Conservation (phyloP, 2,329 filamentous ascomycete genomes). For the Pseudodiploospora longispora region DNA sequence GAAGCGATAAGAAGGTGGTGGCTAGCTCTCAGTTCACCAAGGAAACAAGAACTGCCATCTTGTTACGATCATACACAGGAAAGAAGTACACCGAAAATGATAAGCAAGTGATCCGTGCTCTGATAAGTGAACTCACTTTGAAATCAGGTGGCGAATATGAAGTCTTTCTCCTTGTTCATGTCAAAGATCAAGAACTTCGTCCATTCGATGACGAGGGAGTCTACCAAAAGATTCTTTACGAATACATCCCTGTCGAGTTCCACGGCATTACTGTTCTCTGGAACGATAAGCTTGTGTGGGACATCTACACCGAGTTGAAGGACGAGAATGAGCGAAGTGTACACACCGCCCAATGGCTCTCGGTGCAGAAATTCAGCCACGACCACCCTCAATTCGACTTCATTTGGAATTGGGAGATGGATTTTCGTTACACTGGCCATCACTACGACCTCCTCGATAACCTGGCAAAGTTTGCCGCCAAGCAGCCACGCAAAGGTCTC, state of each 20-base stretch:
- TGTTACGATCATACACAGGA: conserved; percentile 68
- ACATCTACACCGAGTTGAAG: conserved; percentile 69
- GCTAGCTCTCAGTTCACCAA: conserved; percentile 14
- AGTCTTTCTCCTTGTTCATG: conserved; percentile 71
- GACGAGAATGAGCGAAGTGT: conserved; percentile 47
- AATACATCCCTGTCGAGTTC: conserved; percentile 62
- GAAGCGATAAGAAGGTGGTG: conserved; percentile 6
- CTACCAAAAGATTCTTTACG: conserved; percentile 52
- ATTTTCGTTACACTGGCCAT: conserved; percentile 70
- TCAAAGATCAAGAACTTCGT: conserved; percentile 53
- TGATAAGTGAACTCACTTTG: conserved; percentile 69
- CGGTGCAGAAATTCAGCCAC: conserved; percentile 66
- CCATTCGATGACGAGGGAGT: conserved; percentile 52
- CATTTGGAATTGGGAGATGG: conserved; percentile 85
- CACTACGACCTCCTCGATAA: conserved; percentile 72
- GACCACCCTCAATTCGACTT: conserved; percentile 74
- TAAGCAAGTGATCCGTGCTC: conserved; percentile 67
- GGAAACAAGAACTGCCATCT: conserved; percentile 58
- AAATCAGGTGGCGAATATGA: conserved; percentile 74
- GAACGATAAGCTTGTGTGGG: conserved; percentile 65
- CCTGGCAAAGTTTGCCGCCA: conserved; percentile 52
- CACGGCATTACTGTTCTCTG: conserved; percentile 63
- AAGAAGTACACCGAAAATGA: conserved; percentile 74
- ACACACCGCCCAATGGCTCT: conserved; percentile 60
- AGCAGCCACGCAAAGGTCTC: conserved; percentile 61